phyloP scores from a whole-genome alignment of 768 basidiomycete species.

The Fomitopsis serialis region DNA sequence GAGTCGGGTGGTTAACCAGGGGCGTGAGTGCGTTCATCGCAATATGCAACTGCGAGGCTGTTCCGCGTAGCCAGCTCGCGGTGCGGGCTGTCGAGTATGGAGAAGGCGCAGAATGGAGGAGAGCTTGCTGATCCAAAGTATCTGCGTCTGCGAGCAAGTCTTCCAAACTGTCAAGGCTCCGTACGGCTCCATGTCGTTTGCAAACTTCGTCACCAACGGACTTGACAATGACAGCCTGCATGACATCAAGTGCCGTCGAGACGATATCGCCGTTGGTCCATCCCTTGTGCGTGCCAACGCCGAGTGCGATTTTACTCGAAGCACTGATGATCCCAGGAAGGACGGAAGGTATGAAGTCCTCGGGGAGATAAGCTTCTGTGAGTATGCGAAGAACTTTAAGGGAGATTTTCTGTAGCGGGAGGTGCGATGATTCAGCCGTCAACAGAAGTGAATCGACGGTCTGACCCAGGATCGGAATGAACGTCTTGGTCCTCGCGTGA shows the following conservation, averaged over 20 bases:
- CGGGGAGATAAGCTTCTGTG: slow-evolving; percentile 40
- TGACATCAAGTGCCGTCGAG: slow-evolving; percentile 48
- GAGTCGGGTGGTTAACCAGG: slow-evolving; percentile 66
- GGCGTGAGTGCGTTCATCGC: slow-evolving; percentile 74
- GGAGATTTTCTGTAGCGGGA: slow-evolving; percentile 58
- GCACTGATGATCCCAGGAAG: slow-evolving; percentile 81
- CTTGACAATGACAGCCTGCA: slow-evolving; percentile 48
- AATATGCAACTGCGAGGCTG: slow-evolving; percentile 76
- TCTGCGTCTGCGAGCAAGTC: slow-evolving; percentile 37
- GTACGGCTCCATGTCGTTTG: slow-evolving; percentile 51
- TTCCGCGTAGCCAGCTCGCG: slow-evolving; percentile 74
- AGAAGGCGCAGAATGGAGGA: background rate
- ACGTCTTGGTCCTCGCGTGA: slow-evolving; percentile 39
- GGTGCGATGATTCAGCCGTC: slow-evolving; percentile 48
- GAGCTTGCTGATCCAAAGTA: no score
- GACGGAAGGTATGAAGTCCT: slow-evolving; percentile 59
- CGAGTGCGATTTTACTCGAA: slow-evolving; percentile 68
- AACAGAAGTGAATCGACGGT: slow-evolving; percentile 71
- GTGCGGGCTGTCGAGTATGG: slow-evolving; percentile 55
- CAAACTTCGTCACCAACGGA: slow-evolving; percentile 69
- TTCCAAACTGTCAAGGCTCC: slow-evolving; percentile 51
- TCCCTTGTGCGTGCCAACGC: slow-evolving; percentile 44
- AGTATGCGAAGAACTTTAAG: slow-evolving; percentile 53
- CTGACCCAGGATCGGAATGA: slow-evolving; percentile 79
- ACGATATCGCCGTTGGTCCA: slow-evolving; percentile 75